Evolutionary conservation across 768 basidiomycete genomes (phyloP), one percentile per base, ranked within the genome.

Genomic region (Amyloporia xantha): DNA sequence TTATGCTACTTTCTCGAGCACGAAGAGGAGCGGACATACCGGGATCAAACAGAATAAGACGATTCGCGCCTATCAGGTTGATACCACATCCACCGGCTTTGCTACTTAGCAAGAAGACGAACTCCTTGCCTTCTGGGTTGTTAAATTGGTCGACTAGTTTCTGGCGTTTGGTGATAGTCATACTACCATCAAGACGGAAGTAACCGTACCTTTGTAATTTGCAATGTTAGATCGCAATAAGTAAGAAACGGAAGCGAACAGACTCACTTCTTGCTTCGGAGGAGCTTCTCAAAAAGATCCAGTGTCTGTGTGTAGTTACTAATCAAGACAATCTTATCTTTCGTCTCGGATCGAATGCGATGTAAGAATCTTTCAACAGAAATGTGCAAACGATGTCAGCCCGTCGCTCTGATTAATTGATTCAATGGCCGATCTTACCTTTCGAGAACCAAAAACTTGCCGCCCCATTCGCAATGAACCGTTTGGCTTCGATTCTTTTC

Each of bases 81-180:
- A 97, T 95, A 62, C 93, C 93, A 58, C 94, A 89, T 63, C 93
- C 93, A 45, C 93, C 93, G 28, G 93, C 93, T 64, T 96, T 94
- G 57, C 91, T 94, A 60, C 92, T 95, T 28, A 97, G 74, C 41
- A 97, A 69, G 71, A 97, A 97, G 26, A 95, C 76, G 56, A 96
- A 97, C 62, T 97, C 93, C 63, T 92, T 91, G 44, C 91, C 88
- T 46, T 82, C 77, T 1, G 94, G 93, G 60, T 93, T 78, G 62
- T 97, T 97, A 69, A 96, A 97, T 58, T 91, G 88, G 66, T 97
- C 93, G 23, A 97, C 94, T 19, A 94, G 79, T 65, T 97, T 96
- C 67, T 93, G 91, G 26, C 93, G 83, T 63, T 96, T 96, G 48
- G 76, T 79, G 54, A 93, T 90, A 21, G 76, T 79, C 93, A 96